Evolutionary conservation across 2,329 filamentous ascomycete genomes (phyloP).

Genomic region (Clarireedia sp.): DNA sequence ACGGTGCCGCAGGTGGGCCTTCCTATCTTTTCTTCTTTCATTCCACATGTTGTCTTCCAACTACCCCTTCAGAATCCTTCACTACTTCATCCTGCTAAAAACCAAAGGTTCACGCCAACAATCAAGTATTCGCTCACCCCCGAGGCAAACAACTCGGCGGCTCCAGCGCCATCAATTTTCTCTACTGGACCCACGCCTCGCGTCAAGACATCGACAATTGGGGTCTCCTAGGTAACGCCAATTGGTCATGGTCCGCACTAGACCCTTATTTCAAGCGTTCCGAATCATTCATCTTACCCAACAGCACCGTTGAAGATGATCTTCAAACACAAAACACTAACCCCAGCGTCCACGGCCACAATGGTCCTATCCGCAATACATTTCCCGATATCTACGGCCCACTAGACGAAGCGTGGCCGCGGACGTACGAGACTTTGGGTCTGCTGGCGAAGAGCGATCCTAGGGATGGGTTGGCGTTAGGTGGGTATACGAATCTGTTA

Average conservation of each 20-base stretch:
- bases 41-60: neutral
- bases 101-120: slow-evolving; percentile 4
- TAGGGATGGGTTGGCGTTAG: neutral
- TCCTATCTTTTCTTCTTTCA: neutral
- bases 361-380: neutral
- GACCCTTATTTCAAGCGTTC: slow-evolving; percentile 33
- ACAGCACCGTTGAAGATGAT: neutral
- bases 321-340: neutral
- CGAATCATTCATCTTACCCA: neutral
- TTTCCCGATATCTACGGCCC: neutral
- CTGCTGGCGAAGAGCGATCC: neutral
- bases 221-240: slow-evolving; percentile 23
- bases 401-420: neutral
- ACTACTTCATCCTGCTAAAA: neutral
- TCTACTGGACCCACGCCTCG: slow-evolving; percentile 20
- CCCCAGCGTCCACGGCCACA: slow-evolving; percentile 43
- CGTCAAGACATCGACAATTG: slow-evolving; percentile 32
- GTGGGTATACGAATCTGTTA: slow-evolving; percentile 40
- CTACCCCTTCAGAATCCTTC: no score
- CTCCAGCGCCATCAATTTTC: slow-evolving; percentile 30
- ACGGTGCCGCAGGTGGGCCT: slow-evolving; percentile 5
- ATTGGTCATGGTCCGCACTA: slow-evolving; percentile 26
- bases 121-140: slow-evolving; percentile 13
- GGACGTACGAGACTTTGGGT: neutral
- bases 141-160: slow-evolving; percentile 31